Conservation (phyloP, 2,329 filamentous ascomycete genomes). For the Penicillium sp. region DNA sequence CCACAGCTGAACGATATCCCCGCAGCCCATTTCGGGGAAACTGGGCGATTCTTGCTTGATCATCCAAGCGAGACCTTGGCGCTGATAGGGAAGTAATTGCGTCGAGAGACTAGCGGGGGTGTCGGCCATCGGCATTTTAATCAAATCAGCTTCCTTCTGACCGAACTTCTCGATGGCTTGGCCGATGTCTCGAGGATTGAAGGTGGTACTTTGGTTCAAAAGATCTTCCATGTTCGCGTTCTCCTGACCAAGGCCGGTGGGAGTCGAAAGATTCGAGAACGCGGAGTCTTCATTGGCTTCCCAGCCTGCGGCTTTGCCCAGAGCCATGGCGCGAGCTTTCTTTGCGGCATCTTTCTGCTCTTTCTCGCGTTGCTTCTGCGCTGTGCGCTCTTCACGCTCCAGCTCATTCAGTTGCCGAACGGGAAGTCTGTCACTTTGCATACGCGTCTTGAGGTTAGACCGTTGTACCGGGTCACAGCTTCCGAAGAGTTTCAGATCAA, state of each 20-base stretch:
- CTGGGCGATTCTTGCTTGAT: slow-evolving; percentile 70
- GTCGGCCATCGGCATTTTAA: slow-evolving; percentile 69
- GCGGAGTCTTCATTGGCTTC: slow-evolving; percentile 26
- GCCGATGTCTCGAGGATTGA: slow-evolving; percentile 66
- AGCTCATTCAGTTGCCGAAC: slow-evolving; percentile 53
- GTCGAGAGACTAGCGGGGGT: slow-evolving; percentile 68
- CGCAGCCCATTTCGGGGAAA: slow-evolving; percentile 60
- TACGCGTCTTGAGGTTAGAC: slow-evolving; percentile 57
- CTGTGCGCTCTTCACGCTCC: slow-evolving; percentile 50
- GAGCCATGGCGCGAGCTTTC: slow-evolving; percentile 27
- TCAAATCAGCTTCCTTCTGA: slow-evolving; percentile 68
- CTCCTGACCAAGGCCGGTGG: slow-evolving; percentile 25
- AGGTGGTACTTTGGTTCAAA: slow-evolving; percentile 64
- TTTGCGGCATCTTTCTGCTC: slow-evolving; percentile 45
- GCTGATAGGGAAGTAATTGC: slow-evolving; percentile 75
- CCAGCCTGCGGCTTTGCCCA: slow-evolving; percentile 28
- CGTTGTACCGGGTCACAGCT: slow-evolving; percentile 58
- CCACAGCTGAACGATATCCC: slow-evolving; percentile 76
- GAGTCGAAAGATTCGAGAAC: slow-evolving; percentile 40
- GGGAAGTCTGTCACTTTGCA: slow-evolving; percentile 68
- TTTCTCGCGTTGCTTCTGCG: slow-evolving; percentile 55
- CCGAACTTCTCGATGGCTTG: slow-evolving; percentile 71
- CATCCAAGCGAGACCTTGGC: slow-evolving; percentile 79
- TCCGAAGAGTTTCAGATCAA: slow-evolving; percentile 70
- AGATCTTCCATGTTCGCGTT: slow-evolving; percentile 62